Conservation (phyloP, 2,329 filamentous ascomycete species). For the Trichoderma guizhouense region DNA sequence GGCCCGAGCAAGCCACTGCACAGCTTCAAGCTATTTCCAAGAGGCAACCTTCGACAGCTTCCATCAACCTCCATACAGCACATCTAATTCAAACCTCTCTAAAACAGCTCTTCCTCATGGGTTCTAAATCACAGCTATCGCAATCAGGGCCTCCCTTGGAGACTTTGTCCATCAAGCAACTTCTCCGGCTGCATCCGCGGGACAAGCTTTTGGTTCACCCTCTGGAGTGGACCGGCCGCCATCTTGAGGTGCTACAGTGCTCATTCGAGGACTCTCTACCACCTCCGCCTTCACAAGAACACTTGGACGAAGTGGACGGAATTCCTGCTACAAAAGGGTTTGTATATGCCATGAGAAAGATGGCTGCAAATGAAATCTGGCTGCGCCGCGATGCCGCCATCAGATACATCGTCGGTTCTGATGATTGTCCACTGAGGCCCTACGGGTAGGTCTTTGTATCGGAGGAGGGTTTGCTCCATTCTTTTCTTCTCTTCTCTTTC, state of each 20-base stretch:
- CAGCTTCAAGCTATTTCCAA: not conserved
- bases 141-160: not conserved
- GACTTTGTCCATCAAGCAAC: not conserved
- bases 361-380: too few relatives aligned
- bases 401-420: not conserved
- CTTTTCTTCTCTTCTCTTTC: not conserved
- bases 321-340: not conserved
- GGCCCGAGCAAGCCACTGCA: not conserved
- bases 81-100: not conserved
- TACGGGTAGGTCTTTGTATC: not conserved
- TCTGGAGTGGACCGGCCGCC: not conserved
- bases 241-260: not conserved
- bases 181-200: not conserved
- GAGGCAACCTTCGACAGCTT: not conserved
- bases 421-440: not conserved
- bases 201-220: not conserved
- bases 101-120: not conserved
- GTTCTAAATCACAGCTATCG: not conserved
- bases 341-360: too few relatives aligned
- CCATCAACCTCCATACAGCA: not conserved
- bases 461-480: not conserved
- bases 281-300: not conserved
- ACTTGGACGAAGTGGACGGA: not conserved
- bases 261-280: not conserved
- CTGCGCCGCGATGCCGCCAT: not conserved